Conservation (phyloP, 78 protist genomes). For the Chrysochromulina parva region DNA sequence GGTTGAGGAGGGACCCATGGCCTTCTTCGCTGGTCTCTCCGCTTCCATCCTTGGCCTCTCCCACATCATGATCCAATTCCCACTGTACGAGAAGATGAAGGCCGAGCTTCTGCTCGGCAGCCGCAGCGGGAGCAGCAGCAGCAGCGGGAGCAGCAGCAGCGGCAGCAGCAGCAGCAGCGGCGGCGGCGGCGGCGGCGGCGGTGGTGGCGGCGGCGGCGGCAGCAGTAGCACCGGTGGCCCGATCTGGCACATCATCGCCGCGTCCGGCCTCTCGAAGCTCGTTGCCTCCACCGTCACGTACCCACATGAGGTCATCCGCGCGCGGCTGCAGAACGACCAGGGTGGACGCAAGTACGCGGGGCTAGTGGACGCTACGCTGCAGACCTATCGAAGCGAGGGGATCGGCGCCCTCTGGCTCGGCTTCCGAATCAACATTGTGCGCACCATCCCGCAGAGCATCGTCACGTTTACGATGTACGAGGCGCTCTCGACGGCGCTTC, state of each 20-base stretch:
- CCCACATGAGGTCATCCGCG: slow-evolving; percentile 4
- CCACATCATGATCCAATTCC: neutral
- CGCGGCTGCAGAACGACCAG: neutral
- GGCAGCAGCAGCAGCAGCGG: neutral
- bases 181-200: too few relatives aligned
- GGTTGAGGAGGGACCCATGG: neutral
- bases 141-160: too few relatives aligned
- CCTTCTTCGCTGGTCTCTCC: neutral
- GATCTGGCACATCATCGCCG: neutral
- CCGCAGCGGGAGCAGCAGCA: neutral
- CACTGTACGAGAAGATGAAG: neutral
- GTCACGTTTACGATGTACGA: neutral
- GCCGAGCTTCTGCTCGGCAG: neutral
- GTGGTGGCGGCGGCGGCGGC: too few relatives aligned
- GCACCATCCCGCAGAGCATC: neutral
- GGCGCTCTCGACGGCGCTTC: neutral
- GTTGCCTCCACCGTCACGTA: neutral
- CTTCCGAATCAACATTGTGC: neutral
- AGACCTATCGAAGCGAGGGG: neutral
- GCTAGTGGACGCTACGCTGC: neutral
- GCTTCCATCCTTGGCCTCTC: neutral
- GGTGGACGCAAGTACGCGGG: neutral
- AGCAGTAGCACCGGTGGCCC: too few relatives aligned
- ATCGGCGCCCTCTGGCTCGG: neutral
- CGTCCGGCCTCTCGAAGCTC: neutral